Conservation (phyloP, 2,329 filamentous ascomycete genomes). For the Stenocarpella maydis region DNA sequence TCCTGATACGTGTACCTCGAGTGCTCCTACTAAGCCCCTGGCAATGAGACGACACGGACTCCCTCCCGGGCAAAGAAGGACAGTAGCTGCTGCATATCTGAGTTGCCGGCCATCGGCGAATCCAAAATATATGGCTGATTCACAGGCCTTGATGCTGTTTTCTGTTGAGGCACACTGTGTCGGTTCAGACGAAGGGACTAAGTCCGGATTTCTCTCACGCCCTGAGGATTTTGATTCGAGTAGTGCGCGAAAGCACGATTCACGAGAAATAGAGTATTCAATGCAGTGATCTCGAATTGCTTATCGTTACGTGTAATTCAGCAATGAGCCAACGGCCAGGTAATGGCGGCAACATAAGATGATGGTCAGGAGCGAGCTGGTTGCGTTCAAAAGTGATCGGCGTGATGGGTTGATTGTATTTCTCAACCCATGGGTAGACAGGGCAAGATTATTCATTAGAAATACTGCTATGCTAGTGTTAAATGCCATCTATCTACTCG, state of each 20-base stretch:
- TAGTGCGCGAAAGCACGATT: background rate
- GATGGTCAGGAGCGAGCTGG: background rate
- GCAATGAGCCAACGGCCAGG: background rate
- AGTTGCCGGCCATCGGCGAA: background rate
- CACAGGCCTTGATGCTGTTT: background rate
- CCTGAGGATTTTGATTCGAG: too few species aligned
- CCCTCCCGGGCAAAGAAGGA: background rate
- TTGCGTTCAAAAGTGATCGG: background rate
- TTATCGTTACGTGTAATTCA: background rate
- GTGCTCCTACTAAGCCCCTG: background rate
- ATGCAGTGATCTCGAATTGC: background rate
- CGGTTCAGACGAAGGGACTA: background rate
- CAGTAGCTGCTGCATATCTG: background rate
- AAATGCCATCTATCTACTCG: background rate
- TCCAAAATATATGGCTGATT: background rate
- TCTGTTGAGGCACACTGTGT: background rate
- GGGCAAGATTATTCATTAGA: background rate
- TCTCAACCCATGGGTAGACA: background rate
- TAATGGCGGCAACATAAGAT: background rate
- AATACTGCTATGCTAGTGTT: background rate
- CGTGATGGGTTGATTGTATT: background rate
- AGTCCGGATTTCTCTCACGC: background rate
- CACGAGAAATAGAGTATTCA: background rate
- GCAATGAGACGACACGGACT: background rate
- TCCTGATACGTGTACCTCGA: background rate